phyloP scores from a whole-genome alignment of 148 eudicot species.

The Mesembryanthemum crystallinum region DNA sequence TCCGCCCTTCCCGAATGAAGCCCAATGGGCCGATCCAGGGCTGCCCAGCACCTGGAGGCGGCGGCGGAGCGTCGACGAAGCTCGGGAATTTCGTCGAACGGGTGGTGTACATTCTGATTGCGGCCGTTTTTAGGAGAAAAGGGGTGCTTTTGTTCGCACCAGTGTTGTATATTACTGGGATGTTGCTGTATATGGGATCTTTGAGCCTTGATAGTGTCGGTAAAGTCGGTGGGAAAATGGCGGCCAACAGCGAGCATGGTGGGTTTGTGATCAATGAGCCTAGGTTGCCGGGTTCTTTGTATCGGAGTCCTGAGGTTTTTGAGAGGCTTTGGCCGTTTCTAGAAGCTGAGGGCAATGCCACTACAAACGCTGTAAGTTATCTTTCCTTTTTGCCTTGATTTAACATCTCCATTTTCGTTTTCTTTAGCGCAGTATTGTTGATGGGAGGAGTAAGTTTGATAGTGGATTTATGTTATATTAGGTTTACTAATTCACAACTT shows the following conservation, averaged over 20 bases:
- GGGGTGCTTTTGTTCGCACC: slow-evolving; percentile 83
- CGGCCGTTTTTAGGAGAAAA: slow-evolving; percentile 65
- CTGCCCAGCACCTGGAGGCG: slow-evolving; percentile 22
- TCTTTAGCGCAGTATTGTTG: not conserved
- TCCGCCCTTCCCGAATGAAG: slow-evolving; percentile 42
- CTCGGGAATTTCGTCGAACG: slow-evolving; percentile 62
- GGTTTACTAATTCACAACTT: not conserved
- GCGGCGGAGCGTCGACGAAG: slow-evolving; percentile 37
- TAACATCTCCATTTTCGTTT: not conserved
- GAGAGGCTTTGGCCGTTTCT: slow-evolving; percentile 67
- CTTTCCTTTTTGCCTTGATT: not conserved
- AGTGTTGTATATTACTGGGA: slow-evolving; percentile 70
- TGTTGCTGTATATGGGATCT: slow-evolving; percentile 87
- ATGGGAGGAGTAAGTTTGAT: not conserved
- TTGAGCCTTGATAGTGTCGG: slow-evolving; percentile 50
- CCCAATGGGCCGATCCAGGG: slow-evolving; percentile 34
- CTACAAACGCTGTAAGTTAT: slow-evolving; percentile 58
- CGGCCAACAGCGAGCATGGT: slow-evolving; percentile 18
- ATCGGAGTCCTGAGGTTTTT: slow-evolving; percentile 80
- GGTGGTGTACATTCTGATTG: slow-evolving; percentile 50
- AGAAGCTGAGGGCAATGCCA: slow-evolving; percentile 52
- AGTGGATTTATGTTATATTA: not conserved
- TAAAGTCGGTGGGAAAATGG: slow-evolving; percentile 13
- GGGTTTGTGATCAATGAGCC: slow-evolving; percentile 45
- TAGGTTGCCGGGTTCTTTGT: slow-evolving; percentile 56